These are phyloP conservation scores for Arthrobotrys conoides DNA, from an alignment of 2,329 filamentous ascomycete species.

Conservation along the genomic window DNA sequence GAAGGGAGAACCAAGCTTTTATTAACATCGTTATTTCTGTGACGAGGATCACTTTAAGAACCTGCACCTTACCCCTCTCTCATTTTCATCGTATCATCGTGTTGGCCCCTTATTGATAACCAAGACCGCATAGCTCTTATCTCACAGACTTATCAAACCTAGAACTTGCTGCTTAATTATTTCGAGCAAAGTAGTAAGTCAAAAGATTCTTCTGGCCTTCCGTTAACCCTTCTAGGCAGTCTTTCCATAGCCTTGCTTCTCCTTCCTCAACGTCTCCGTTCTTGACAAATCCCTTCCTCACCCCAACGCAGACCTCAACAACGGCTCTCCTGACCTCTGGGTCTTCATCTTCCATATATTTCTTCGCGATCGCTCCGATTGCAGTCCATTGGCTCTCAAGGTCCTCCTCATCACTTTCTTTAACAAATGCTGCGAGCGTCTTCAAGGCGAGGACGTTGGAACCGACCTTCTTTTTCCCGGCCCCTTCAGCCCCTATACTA, in stretches of 20 bases:
- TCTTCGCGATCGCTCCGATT: conserved; percentile 63
- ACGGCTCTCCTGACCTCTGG: conserved; percentile 63
- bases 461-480: conserved; percentile 61
- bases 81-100: conserved; percentile 2
- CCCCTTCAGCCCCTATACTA: conserved; percentile 24
- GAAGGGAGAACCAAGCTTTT: conserved; percentile 14
- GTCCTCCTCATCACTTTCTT: conserved; percentile 58
- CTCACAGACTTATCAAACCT: neutral
- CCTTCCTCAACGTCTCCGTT: conserved; percentile 43
- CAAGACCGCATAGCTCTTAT: neutral
- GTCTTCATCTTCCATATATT: conserved; percentile 64
- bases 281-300: conserved; percentile 62
- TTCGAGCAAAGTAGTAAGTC: conserved; percentile 64
- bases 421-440: conserved; percentile 62
- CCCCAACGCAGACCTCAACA: conserved; percentile 63
- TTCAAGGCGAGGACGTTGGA: conserved; percentile 61
- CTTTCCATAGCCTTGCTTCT: conserved; percentile 63
- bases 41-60: neutral
- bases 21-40: conserved; percentile 5
- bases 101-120: neutral
- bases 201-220: conserved; percentile 63
- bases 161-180: conserved; percentile 31
- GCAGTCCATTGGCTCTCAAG: conserved; percentile 59
- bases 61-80: neutral
- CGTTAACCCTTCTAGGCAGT: conserved; percentile 63